Percentiles rank a stretch among this genome's conserved stretches.
Conservation (phyloP, 2,329 filamentous ascomycete species). For the Cladosporium sp. region DNA sequence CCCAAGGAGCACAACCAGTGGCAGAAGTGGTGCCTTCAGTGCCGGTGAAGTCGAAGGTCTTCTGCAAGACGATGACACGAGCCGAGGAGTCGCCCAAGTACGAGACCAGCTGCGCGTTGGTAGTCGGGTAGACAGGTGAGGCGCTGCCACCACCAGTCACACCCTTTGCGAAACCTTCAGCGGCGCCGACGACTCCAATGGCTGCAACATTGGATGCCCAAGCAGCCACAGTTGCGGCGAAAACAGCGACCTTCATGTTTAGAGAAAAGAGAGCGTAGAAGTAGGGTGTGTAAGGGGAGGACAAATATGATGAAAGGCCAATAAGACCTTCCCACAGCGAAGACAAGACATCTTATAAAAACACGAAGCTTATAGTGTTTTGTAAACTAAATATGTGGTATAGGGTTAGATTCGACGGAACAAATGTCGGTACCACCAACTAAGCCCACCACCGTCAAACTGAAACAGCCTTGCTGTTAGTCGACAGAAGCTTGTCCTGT, state of each 20-base stretch:
- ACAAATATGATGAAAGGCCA: not conserved
- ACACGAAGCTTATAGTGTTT: not conserved
- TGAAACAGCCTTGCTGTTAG: not conserved
- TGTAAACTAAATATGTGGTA: not conserved
- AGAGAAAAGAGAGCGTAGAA: not conserved
- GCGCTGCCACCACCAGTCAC: conserved; percentile 57
- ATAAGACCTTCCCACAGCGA: not conserved
- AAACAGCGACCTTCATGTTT: conserved; percentile 10
- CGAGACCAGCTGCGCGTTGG: conserved; percentile 48
- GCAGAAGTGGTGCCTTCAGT: conserved; percentile 49
- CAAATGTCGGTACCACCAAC: not conserved
- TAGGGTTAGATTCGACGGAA: not conserved
- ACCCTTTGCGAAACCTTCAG: conserved; percentile 45
- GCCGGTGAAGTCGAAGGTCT: conserved; percentile 49
- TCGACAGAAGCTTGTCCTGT: not conserved
- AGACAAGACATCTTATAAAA: not conserved
- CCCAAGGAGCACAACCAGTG: conserved; percentile 37
- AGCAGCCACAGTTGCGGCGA: not conserved
- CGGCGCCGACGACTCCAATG: conserved; percentile 10
- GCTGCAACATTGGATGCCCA: conserved; percentile 5
- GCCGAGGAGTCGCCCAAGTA: conserved; percentile 54
- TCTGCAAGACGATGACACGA: conserved; percentile 56
- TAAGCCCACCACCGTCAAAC: not conserved
- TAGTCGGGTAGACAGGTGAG: conserved; percentile 50
- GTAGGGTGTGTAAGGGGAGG: not conserved